Base-by-base conservation (phyloP, 2,329 filamentous ascomycete genomes). In the Xylariomycetidae sp. region DNA sequence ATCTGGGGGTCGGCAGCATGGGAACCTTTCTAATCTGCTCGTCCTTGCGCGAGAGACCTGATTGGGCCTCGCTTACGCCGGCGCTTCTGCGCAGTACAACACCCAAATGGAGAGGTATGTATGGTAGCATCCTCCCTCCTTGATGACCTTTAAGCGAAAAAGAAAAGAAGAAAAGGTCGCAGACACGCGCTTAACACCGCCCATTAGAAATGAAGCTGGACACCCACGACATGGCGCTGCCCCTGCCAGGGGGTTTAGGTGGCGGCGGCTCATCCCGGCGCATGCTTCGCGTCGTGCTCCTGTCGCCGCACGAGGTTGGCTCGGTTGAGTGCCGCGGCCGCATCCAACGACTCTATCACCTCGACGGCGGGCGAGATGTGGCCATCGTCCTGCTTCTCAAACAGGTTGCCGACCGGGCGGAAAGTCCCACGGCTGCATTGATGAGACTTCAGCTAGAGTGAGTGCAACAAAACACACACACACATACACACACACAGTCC, bases 201-300 rank as follows among this genome's bases (percentile, higher is more conserved):
- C 49, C 37, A 25, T 7, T 29, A 74, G 70, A 72, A 48, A 45
- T 49, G 4, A 53, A 47, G 12, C 51, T 74, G 3, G 46, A 54
- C 12, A 61, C 57, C 3, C 64, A 73, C 40, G 72, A 75, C 41
- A 45, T 73, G 18, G 63, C 63, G 11, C 54, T 75, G 23, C 54
- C 55, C 4, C 34, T 68, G 14, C 8, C 20, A 23, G 20, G n/a
- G n/a, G n/a, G n/a, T n/a, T n/a, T n/a, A 23, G 8, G 20, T n/a
- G 20, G 20, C 20, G n/a, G 27, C 8, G 35, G 27, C 12, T 28
- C 37, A 11, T 27, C 45, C 15, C 40, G 31, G 14, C 39, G 46
- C 8, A 33, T 51, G 6, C 59, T 68, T 30, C 60, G 58, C 16
- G 55, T 62, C 16, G 41, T 71, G 11, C 59, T 72, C 5, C 44